These are phyloP conservation scores for Amaranthus tricolor DNA, from an alignment of 179 eudicot species.

Conservation along the genomic window DNA sequence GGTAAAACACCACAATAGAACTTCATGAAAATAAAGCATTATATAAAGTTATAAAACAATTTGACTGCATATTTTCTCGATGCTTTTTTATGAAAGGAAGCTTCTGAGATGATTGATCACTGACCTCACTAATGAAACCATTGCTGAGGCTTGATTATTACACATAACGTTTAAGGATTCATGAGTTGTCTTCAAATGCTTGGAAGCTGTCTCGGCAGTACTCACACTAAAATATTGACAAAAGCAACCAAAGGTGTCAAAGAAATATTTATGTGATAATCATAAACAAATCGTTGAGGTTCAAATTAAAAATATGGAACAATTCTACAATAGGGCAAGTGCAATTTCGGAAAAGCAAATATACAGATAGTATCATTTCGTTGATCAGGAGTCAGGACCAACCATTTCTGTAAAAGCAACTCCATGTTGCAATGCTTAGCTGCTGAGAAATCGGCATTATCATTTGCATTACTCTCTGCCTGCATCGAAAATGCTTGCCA, in stretches of 20 bases:
- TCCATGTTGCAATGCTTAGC: slow-evolving; percentile 98
- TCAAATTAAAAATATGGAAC: not conserved
- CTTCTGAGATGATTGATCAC: slow-evolving; percentile 15
- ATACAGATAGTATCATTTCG: too few relatives aligned
- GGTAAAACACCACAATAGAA: not conserved
- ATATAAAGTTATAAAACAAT: not conserved
- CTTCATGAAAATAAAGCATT: not conserved
- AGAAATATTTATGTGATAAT: not conserved
- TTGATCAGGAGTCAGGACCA: slow-evolving; percentile 19
- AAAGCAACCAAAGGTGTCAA: not conserved
- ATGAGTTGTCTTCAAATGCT: slow-evolving; percentile 64
- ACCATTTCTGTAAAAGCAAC: slow-evolving; percentile 79
- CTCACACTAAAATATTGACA: slow-evolving; percentile 44
- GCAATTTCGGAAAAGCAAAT: not conserved
- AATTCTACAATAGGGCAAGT: not conserved
- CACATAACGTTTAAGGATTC: slow-evolving; percentile 59
- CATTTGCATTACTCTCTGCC: slow-evolving; percentile 62
- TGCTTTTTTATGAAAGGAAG: not conserved
- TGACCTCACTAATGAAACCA: slow-evolving; percentile 68
- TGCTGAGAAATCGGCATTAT: slow-evolving; percentile 76
- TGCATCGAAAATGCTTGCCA: slow-evolving; percentile 76
- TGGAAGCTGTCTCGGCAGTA: slow-evolving; percentile 62
- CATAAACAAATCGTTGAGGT: not conserved
- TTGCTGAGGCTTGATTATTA: slow-evolving; percentile 46
- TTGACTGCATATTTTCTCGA: not conserved